A percentile compares a stretch with the other conserved stretches of the same genome.
Evolutionary conservation across 2,329 filamentous ascomycete species (phyloP).

Genomic region (Aspergillus costaricaensis): DNA sequence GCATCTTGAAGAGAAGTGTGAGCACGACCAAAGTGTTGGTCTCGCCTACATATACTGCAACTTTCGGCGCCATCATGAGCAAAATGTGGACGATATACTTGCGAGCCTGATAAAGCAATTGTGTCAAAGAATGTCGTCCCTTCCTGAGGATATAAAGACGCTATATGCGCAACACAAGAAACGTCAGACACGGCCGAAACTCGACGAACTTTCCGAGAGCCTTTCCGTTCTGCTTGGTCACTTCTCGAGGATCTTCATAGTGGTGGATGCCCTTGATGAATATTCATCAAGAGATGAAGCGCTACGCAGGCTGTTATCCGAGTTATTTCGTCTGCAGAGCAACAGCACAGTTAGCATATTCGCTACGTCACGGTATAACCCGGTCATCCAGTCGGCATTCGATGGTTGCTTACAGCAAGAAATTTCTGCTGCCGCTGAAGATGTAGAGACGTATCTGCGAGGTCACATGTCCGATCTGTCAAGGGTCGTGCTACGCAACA

Average conservation of each 20-base stretch:
- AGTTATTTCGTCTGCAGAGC: slow-evolving; percentile 26
- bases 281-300: slow-evolving; percentile 10
- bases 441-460: slow-evolving; percentile 36
- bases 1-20: background rate
- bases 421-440: slow-evolving; percentile 37
- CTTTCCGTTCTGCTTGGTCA: slow-evolving; percentile 18
- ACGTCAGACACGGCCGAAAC: slow-evolving; percentile 25
- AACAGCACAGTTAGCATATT: slow-evolving; percentile 28
- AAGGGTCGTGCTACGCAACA: slow-evolving; percentile 15
- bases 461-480: slow-evolving; percentile 24
- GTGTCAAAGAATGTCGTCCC: slow-evolving; percentile 15
- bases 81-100: slow-evolving; percentile 37
- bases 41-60: slow-evolving; percentile 54
- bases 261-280: slow-evolving; percentile 40
- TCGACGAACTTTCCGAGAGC: slow-evolving; percentile 22
- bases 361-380: slow-evolving; percentile 35
- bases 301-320: slow-evolving; percentile 15
- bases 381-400: slow-evolving; percentile 28
- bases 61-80: slow-evolving; percentile 42
- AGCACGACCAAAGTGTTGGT: slow-evolving; percentile 23
- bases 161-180: slow-evolving; percentile 29
- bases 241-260: slow-evolving; percentile 28
- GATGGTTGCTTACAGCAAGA: slow-evolving; percentile 21
- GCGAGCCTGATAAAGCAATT: slow-evolving; percentile 45
- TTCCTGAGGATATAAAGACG: slow-evolving; percentile 30